Percentiles rank a stretch among this genome's conserved stretches.
phyloP scores from a whole-genome alignment of 345 rosid genomes.

The Brassica incana region DNA sequence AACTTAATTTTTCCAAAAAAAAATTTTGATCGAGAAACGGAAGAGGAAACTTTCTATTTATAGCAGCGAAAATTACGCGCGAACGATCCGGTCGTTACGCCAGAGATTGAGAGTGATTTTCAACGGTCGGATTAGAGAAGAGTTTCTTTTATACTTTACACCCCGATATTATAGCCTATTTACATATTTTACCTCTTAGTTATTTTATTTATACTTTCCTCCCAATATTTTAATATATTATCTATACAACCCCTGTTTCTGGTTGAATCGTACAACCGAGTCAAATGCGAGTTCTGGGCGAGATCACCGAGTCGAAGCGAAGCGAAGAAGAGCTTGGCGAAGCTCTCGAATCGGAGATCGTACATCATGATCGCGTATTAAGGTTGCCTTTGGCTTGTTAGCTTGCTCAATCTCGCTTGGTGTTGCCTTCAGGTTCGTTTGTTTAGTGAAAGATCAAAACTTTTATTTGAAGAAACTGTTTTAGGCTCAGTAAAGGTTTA shows the following conservation, averaged over 20 bases:
- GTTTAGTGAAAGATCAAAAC: too few species aligned
- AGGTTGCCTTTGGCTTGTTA: constrained; percentile 84
- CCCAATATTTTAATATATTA: neutral
- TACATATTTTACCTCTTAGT: neutral
- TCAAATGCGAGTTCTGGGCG: constrained; percentile 40
- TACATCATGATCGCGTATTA: constrained; percentile 83
- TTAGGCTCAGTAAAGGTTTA: too few species aligned
- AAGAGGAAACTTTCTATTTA: constrained; percentile 23
- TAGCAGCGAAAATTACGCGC: constrained; percentile 24
- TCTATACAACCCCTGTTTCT: neutral
- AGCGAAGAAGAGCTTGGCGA: constrained; percentile 40
- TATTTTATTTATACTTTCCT: neutral
- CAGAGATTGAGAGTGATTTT: neutral
- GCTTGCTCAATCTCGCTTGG: constrained; percentile 93
- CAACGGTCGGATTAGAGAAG: constrained; percentile 44
- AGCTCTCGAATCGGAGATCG: constrained; percentile 80
- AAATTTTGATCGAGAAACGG: constrained; percentile 11
- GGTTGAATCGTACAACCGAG: neutral
- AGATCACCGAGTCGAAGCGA: constrained; percentile 34
- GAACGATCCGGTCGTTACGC: constrained; percentile 47
- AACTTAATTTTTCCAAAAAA: neutral
- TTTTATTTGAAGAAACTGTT: too few species aligned
- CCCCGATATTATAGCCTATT: neutral
- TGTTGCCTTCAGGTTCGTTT: constrained; percentile 74
- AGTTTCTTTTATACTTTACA: constrained; percentile 19